Conservation (phyloP, 768 basidiomycete species). For the Atractiella rhizophila region DNA sequence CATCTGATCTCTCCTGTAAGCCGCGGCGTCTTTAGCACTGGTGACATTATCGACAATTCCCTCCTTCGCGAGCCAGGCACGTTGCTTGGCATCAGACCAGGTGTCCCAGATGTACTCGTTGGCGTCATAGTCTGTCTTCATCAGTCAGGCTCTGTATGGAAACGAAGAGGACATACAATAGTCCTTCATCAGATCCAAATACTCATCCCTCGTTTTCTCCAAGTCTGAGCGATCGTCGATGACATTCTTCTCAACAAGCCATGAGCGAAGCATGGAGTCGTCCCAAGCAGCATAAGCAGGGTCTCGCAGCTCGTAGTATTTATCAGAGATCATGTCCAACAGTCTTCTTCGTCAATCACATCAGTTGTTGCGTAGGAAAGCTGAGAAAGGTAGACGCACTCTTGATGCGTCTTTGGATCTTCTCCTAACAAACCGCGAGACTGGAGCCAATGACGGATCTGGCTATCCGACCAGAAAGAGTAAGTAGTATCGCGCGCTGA, state of each 20-base stretch:
- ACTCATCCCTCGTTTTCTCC: constrained; percentile 7
- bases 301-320: constrained; percentile 24
- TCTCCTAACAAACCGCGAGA: constrained; percentile 11
- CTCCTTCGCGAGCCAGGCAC: constrained; percentile 14
- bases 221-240: constrained; percentile 27
- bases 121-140: constrained; percentile 4
- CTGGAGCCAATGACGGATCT: constrained; percentile 14
- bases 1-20: constrained; percentile 43
- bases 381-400: neutral
- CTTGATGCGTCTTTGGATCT: constrained; percentile 5
- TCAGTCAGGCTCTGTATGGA: too few relatives aligned
- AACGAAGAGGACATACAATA: constrained; percentile 4
- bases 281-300: constrained; percentile 33
- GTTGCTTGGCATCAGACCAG: constrained; percentile 16
- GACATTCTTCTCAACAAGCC: constrained; percentile 49
- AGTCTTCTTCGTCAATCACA: constrained; percentile 15
- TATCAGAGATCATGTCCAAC: constrained; percentile 21
- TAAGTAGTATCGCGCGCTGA: constrained; percentile 10
- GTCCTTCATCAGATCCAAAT: constrained; percentile 6
- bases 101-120: constrained; percentile 12
- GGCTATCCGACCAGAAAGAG: constrained; percentile 14
- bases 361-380: neutral
- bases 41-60: constrained; percentile 5
- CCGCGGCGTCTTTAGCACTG: constrained; percentile 6
- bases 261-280: constrained; percentile 47